Evolutionary conservation across 176 grass and related monocot genomes (phyloP).

Genomic region (Musa acuminata): DNA sequence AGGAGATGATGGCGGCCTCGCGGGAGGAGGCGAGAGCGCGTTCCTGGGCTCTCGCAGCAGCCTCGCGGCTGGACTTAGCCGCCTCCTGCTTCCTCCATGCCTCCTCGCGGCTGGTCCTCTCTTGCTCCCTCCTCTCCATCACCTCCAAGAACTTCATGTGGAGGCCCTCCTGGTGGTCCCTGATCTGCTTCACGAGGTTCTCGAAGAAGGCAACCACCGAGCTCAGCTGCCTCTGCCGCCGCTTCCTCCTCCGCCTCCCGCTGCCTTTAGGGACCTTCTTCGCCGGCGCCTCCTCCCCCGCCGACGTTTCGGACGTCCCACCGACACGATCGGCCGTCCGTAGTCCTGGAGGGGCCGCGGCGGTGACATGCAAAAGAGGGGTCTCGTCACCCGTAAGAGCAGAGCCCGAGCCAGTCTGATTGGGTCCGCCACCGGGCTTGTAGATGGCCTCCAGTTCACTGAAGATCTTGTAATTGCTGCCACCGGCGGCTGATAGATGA

Average conservation of each 20-base stretch:
- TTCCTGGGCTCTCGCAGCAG: constrained; percentile 41
- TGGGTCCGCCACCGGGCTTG: constrained; percentile 8
- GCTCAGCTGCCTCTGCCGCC: constrained; percentile 60
- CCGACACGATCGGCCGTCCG: background rate
- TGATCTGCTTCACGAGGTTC: constrained; percentile 63
- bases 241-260: constrained; percentile 43
- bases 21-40: constrained; percentile 56
- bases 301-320: constrained; percentile 7
- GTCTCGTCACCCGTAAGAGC: constrained; percentile 17
- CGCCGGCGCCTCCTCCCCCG: background rate
- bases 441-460: constrained; percentile 25
- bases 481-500: background rate
- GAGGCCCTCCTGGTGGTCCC: constrained; percentile 90
- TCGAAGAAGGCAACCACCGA: constrained; percentile 73
- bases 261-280: constrained; percentile 1
- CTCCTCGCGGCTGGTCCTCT: constrained; percentile 62
- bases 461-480: constrained; percentile 20
- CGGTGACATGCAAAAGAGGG: background rate
- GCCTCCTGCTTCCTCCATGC: constrained; percentile 77
- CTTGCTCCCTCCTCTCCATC: constrained; percentile 74
- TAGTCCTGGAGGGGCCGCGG: background rate
- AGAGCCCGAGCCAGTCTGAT: constrained; percentile 17
- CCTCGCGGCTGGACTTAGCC: constrained; percentile 52
- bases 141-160: constrained; percentile 74
- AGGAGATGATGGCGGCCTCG: constrained; percentile 63